phyloP scores from a whole-genome alignment of 495 filamentous ascomycete species.

The Echria macrotheca region DNA sequence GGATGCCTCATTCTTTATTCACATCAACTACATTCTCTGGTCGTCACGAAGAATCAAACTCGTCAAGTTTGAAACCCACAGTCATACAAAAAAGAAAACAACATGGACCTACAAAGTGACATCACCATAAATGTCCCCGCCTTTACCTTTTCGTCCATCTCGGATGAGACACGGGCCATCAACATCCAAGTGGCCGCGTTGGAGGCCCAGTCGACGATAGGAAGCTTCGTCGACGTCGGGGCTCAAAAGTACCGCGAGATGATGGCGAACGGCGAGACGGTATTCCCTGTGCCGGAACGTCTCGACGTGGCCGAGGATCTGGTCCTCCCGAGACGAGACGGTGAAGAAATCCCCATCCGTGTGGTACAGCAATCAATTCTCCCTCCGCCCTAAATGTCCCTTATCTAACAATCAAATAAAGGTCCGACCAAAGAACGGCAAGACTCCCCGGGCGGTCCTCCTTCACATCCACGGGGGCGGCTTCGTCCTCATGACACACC shows the following conservation, averaged over 20 bases:
- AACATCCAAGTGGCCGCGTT: background rate
- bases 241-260: slow-evolving; percentile 1
- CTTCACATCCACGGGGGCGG: slow-evolving; percentile 3
- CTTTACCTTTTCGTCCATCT: background rate
- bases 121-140: slow-evolving; percentile 4
- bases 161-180: slow-evolving; percentile 3
- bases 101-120: no score
- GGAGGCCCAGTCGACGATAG: background rate
- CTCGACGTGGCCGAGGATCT: background rate
- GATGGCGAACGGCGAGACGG: slow-evolving; percentile 3
- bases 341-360: background rate
- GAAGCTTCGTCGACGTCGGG: slow-evolving; percentile 7
- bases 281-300: slow-evolving; percentile 1
- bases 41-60: no score
- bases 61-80: no score
- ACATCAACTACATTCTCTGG: no score
- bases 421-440: background rate
- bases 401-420: no score
- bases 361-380: no score
- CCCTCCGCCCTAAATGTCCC: no score
- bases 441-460: background rate
- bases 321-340: background rate
- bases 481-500: background rate
- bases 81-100: no score
- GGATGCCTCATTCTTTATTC: no score